These are phyloP conservation scores for Themeda triandra DNA, from an alignment of 176 grass and related monocot genomes.

Conservation along the genomic window DNA sequence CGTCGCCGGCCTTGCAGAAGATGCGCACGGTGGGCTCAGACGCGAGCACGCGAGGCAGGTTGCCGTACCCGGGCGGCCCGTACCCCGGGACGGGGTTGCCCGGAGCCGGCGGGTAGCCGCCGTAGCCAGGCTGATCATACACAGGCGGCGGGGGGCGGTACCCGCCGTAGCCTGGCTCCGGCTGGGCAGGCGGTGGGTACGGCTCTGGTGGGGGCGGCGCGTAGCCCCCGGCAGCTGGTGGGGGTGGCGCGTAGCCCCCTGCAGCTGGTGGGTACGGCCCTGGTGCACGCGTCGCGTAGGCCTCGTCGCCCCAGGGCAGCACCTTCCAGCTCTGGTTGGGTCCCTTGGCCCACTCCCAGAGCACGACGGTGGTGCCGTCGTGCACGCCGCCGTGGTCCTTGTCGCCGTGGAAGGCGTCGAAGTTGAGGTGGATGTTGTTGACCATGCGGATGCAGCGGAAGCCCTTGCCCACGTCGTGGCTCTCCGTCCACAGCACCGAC, in stretches of 20 bases:
- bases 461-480: constrained; percentile 57
- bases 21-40: constrained; percentile 47
- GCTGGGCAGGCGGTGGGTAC: neutral
- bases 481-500: constrained; percentile 76
- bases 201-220: neutral
- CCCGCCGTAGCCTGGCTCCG: neutral
- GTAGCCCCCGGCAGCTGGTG: neutral
- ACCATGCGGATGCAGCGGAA: constrained; percentile 91
- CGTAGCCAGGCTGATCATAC: neutral
- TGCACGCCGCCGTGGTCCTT: constrained; percentile 64
- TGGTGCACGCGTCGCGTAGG: neutral
- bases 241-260: neutral
- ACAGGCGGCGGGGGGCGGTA: neutral
- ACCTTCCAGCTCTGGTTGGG: constrained; percentile 86
- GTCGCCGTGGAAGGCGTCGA: constrained; percentile 73
- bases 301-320: constrained; percentile 44
- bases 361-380: constrained; percentile 67
- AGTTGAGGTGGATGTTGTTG: constrained; percentile 72
- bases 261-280: neutral
- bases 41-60: constrained; percentile 33
- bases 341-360: constrained; percentile 76
- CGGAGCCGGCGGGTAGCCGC: neutral
- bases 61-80: neutral
- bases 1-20: constrained; percentile 45
- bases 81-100: neutral